Conservation (phyloP, 2,329 filamentous ascomycete species). For the Aspergillus quadrilineatus region DNA sequence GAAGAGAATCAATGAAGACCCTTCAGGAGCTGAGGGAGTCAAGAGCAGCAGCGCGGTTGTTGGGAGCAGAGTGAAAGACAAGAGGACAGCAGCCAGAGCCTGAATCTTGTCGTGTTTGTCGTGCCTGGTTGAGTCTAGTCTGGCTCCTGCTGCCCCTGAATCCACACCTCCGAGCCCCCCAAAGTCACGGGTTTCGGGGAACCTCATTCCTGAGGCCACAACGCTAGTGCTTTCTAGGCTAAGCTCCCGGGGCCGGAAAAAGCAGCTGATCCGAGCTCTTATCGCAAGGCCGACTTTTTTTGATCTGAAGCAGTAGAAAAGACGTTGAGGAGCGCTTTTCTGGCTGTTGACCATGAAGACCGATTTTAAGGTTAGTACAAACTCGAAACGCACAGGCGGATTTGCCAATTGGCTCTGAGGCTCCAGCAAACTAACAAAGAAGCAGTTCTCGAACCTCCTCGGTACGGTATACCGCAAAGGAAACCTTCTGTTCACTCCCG, state of each 20-base stretch:
- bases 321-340: constrained; percentile 19
- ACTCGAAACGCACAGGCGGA: background rate
- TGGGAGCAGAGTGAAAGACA: constrained; percentile 3
- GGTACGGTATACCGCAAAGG: constrained; percentile 98
- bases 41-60: constrained; percentile 2
- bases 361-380: constrained; percentile 77
- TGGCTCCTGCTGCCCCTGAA: constrained; percentile 35
- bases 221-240: constrained; percentile 31
- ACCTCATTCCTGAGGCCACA: constrained; percentile 7
- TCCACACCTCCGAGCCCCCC: constrained; percentile 15
- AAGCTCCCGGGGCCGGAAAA: constrained; percentile 29
- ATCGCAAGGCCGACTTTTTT: constrained; percentile 27
- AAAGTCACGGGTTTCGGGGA: constrained; percentile 10
- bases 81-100: constrained; percentile 5
- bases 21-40: constrained; percentile 2
- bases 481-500: constrained; percentile 92
- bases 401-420: background rate
- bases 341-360: constrained; percentile 75
- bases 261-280: constrained; percentile 25
- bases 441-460: constrained; percentile 92
- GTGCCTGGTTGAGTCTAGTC: constrained; percentile 20
- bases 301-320: constrained; percentile 8
- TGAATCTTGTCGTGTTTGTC: constrained; percentile 16
- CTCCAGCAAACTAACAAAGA: background rate
- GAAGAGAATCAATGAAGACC: background rate